These are phyloP conservation scores for Vitis hybrid DNA, from an alignment of 177 flowering plant genomes.

Conservation along the genomic window DNA sequence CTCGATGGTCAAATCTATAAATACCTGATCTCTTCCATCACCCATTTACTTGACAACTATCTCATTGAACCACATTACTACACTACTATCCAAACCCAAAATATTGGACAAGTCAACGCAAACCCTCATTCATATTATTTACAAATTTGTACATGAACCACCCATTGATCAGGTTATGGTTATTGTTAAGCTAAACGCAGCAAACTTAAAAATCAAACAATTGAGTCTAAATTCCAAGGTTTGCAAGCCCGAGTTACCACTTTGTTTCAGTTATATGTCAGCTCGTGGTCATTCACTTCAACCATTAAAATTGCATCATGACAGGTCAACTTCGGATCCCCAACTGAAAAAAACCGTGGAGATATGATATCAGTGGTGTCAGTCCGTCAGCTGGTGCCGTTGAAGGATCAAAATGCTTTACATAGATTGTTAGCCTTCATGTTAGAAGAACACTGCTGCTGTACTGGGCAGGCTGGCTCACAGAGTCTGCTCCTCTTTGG, in stretches of 20 bases:
- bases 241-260: neutral
- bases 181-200: neutral
- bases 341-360: constrained; percentile 20
- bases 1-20: too few species aligned
- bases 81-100: too few species aligned
- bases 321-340: constrained; percentile 21
- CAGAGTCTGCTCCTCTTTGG: constrained; percentile 86
- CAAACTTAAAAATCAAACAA: neutral
- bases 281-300: constrained; percentile 3
- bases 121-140: too few species aligned
- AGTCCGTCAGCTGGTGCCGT: constrained; percentile 15
- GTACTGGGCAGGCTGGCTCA: constrained; percentile 56
- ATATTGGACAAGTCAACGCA: too few species aligned
- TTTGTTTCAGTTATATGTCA: constrained; percentile 1
- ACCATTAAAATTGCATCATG: neutral
- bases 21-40: too few species aligned
- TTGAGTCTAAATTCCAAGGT: neutral
- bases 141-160: too few species aligned
- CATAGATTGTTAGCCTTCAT: constrained; percentile 76
- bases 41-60: too few species aligned
- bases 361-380: constrained; percentile 10
- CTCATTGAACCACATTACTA: too few species aligned
- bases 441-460: constrained; percentile 79
- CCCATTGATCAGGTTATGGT: too few species aligned
- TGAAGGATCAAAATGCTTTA: constrained; percentile 74